Evolutionary conservation across 2,329 filamentous ascomycete species (phyloP), one percentile per base, ranked within the genome.

Genomic region (Scedosporium boydii): DNA sequence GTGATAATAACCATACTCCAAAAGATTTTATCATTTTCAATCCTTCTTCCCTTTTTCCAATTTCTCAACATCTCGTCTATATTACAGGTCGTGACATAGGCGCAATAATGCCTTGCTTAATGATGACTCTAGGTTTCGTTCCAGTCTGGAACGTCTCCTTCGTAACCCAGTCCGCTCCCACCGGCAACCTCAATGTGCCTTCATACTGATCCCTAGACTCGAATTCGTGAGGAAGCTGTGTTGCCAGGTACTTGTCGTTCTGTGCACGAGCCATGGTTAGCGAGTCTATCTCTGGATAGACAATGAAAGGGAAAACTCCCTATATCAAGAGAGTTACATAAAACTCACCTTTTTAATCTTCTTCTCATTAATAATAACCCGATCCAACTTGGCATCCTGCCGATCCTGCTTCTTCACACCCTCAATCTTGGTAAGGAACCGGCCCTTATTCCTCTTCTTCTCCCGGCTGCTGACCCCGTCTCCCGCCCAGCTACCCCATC

Each of bases 91-190:
- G 93, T 63, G 88, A 86, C 84, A 99, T 90, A 48, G 95, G 90
- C 69, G 86, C 83, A 74, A 99, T 92, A 67, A 96, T 82, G 57
- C 95, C 95, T 77, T 93, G 90, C 80, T 96, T 97, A 73, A 96
- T 79, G 74, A 98, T 80, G 67, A 98, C 84, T 69, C 91, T 86
- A 63, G 95, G 95, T 82, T 93, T 96, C 64, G 90, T 96, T 65
- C 85, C 85, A 68, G 89, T 86, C 79, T 98, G 93, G 82, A 95
- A 95, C 14, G 89, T 91, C 78, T 91, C 87, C 83, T 96, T 97
- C n/a, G 93, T 98, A 68, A 87, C 87, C 93, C 93, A 99, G 75
- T 99, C 93, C 16, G 89, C 91, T 1, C 95, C 95, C 64, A 98
- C 85, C 1, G 95, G 95, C 67, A 97, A 77, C 53, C 93, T 82